Evolutionary conservation across 176 grass and related monocot genomes (phyloP).

Genomic region (Canna indica): DNA sequence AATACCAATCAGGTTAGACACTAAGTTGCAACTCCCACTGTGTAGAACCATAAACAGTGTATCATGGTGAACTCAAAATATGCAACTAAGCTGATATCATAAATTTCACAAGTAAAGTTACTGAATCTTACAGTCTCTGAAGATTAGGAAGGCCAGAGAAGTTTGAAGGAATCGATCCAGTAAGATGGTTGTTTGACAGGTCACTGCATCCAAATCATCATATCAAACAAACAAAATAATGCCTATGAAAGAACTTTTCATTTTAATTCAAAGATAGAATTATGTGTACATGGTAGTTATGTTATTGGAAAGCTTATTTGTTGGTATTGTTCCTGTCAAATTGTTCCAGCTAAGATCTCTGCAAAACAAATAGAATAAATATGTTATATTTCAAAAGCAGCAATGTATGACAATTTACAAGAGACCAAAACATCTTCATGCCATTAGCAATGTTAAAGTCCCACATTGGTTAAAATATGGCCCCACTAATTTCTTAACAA

Average conservation of each 20-base stretch:
- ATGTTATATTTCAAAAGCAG: neutral
- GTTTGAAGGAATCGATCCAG: constrained; percentile 48
- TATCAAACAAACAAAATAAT: neutral
- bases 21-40: neutral
- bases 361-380: constrained; percentile 24
- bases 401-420: neutral
- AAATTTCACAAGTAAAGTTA: neutral
- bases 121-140: constrained; percentile 46
- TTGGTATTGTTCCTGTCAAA: constrained; percentile 52
- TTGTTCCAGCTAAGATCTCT: constrained; percentile 76
- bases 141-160: constrained; percentile 51
- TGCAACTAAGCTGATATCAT: constrained; percentile 16
- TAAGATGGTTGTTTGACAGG: constrained; percentile 52
- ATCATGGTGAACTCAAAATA: neutral
- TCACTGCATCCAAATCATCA: constrained; percentile 36
- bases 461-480: too few species aligned
- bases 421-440: constrained; percentile 5
- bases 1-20: neutral
- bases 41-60: neutral
- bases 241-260: neutral
- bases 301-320: constrained; percentile 36
- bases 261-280: neutral
- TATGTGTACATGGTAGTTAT: constrained; percentile 56
- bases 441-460: constrained; percentile 5
- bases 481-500: too few species aligned